Evolutionary conservation across 768 basidiomycete species (phyloP), one percentile per base, ranked within the genome.

Genomic region (Hericium alpestre): DNA sequence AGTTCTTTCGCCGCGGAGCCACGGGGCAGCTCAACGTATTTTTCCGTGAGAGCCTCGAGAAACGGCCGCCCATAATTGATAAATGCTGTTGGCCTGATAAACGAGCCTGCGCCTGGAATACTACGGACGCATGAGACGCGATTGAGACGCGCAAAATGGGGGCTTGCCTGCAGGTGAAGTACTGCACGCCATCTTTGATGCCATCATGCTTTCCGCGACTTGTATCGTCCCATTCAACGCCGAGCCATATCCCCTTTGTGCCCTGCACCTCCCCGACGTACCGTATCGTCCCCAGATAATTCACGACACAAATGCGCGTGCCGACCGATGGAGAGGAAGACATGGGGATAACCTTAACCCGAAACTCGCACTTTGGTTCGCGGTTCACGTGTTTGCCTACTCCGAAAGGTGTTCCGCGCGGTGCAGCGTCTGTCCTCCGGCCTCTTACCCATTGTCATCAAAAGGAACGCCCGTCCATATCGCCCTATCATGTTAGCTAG

Each of bases 141-240:
- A 50, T 22, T 37, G 27, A 22, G 16, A 37, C 25, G 20, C 49
- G 15, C 49, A 25, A 16, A 25, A 16, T 51, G 22, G 18, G 23
- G 25, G 61, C 82, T 74, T 70, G 92, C 90, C 78, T 73, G 72
- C 87, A 90, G 48, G 72, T 65, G 68, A 97, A 98, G 70, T 95
- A 93, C 41, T 75, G 77, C 60, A 76, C 79, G 50, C 83, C 86
- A 61, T 90, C 83, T 66, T 91, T 89, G 61, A 75, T 67, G 6
- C 95, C 95, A 63, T 87, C 82, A 67, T 97, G 93, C 68, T 88
- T 94, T 25, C 95, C 95, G 56, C 93, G 81, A 8, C 68, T 58
- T 18, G 84, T 79, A 64, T 92, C 85, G 66, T 98, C 95, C 90
- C 94, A 98, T 72, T 98, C 95, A 50, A 97, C 80, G n/a, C 95